Evolutionary conservation across 441 rosid genomes (phyloP).

Genomic region (Raphanus hybrid): DNA sequence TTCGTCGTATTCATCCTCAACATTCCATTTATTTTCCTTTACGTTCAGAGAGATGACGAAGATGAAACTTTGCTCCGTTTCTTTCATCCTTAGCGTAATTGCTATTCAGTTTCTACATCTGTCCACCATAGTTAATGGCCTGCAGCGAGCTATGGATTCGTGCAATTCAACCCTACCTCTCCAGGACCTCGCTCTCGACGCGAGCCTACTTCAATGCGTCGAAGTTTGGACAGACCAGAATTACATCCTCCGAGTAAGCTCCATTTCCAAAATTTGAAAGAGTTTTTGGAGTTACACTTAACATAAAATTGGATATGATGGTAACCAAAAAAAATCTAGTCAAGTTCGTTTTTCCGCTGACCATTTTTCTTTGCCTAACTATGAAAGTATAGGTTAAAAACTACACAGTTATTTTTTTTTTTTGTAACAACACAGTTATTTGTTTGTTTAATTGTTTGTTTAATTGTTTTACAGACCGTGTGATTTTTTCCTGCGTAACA

Average conservation of each 20-base stretch:
- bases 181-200: conserved; percentile 42
- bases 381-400: not conserved
- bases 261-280: conserved; percentile 9
- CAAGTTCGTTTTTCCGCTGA: not conserved
- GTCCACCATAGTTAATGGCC: conserved; percentile 11
- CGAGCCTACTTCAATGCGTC: conserved; percentile 56
- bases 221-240: conserved; percentile 53
- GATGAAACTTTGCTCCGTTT: conserved; percentile 44
- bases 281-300: not conserved
- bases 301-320: not conserved
- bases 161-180: conserved; percentile 59
- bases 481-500: not conserved
- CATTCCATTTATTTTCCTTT: conserved; percentile 30
- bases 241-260: conserved; percentile 71
- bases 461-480: not conserved
- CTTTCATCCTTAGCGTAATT: conserved; percentile 17
- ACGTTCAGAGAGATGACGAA: conserved; percentile 17
- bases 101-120: conserved; percentile 20
- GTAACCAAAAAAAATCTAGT: not conserved
- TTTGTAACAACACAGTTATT: too few relatives aligned
- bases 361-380: not conserved
- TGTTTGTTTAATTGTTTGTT: too few relatives aligned
- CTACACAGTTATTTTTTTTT: too few relatives aligned
- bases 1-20: conserved; percentile 27
- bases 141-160: conserved; percentile 57